phyloP scores from a whole-genome alignment of 176 grass and related monocot species.

The Microstegium vimineum region DNA sequence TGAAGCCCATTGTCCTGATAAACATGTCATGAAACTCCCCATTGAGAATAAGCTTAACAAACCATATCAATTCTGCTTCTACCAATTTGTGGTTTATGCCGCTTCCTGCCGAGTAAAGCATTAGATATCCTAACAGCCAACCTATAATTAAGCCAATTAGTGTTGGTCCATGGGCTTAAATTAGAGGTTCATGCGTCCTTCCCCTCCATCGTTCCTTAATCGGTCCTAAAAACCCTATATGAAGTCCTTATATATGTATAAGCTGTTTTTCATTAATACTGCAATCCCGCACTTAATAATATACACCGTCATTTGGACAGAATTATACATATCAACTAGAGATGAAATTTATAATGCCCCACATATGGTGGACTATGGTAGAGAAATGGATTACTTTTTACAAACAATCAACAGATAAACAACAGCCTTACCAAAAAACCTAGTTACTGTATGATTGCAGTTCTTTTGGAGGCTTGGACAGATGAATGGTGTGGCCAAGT shows the following conservation, averaged over 20 bases:
- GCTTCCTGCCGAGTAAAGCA: background rate
- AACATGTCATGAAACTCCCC: background rate
- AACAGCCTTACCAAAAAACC: background rate
- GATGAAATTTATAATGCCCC: background rate
- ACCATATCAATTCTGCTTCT: too few relatives aligned
- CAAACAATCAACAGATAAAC: background rate
- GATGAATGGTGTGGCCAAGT: background rate
- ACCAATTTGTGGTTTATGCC: background rate
- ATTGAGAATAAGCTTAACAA: too few relatives aligned
- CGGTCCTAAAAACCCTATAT: background rate
- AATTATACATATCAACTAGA: background rate
- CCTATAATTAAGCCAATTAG: background rate
- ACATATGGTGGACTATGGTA: background rate
- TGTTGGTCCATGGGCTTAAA: background rate
- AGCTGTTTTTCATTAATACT: background rate
- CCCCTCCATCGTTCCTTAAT: background rate
- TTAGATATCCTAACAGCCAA: background rate
- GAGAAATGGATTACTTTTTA: background rate
- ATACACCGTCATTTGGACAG: background rate
- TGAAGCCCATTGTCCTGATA: background rate
- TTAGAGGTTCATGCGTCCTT: background rate
- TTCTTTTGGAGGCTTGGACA: background rate
- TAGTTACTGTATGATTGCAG: background rate
- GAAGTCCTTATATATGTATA: background rate
- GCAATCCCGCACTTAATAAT: background rate